Base-by-base conservation (phyloP, 306 rosid genomes). In the Fragaria iinumae region DNA sequence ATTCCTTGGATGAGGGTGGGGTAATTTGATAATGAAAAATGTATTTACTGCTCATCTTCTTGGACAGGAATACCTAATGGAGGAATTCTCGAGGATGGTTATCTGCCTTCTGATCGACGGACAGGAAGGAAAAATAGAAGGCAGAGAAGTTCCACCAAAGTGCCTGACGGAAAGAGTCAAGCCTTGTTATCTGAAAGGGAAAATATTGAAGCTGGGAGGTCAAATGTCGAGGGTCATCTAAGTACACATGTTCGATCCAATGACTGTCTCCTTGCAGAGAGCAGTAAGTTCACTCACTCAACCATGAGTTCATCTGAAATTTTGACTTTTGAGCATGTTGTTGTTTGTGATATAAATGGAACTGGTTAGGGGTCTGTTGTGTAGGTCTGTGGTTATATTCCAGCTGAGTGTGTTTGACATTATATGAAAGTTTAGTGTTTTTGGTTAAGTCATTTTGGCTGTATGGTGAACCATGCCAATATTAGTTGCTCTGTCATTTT, bases 61-160 rank as follows among this genome's bases (percentile, higher is more conserved):
- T 69, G 53, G 18, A 82, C 89, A 89, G 96, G 80, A 75, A 64
- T 83, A 67, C 71, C 87, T 48, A 86, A 87, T 80, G 96, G 86
- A 75, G 88, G 73, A 77, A 77, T 74, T 83, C 55, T 82, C 44
- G 93, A 88, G 77, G 89, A 87, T 86, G 86, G 87, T 74, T 87
- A 81, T 69, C 84, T 82, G 70, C 76, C 86, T 55, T 48, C 89
- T 79, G 96, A 88, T 76, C 82, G 88, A 74, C 93, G 87, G 38
- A 64, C 86, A 52, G 96, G 90, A 17, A 92, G 80, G 89, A 91
- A 78, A 82, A 84, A 88, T 71, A 88, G 86, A 82, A 84, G 97
- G 39, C 92, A 80, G 25, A 92, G 78, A 83, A 87, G 80, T 87
- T 83, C 90, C 78, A 77, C 91, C 66, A 92, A 77, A 81, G 56